A percentile compares a stretch with the other conserved stretches of the same genome.
phyloP scores from a whole-genome alignment of 2,329 filamentous ascomycete species.

The Paracoccidioides lutzii region DNA sequence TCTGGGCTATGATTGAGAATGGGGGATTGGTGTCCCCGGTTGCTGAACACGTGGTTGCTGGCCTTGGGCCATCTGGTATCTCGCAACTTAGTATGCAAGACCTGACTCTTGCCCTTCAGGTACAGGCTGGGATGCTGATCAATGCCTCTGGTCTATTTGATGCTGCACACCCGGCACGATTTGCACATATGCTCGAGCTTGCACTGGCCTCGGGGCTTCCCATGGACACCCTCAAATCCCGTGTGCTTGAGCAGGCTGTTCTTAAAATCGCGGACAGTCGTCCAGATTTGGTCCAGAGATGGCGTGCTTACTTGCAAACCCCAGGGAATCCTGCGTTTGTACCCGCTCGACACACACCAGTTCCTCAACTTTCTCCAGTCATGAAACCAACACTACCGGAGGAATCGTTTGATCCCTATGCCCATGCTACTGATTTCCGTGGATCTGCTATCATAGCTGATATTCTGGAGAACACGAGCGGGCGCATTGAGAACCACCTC shows the following conservation, averaged over 20 bases:
- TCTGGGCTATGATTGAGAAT: slow-evolving; percentile 55
- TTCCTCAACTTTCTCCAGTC: slow-evolving; percentile 37
- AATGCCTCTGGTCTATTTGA: slow-evolving; percentile 35
- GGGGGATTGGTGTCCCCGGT: slow-evolving; percentile 48
- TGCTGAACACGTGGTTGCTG: slow-evolving; percentile 47
- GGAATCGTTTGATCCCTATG: slow-evolving; percentile 84
- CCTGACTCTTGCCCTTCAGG: slow-evolving; percentile 48
- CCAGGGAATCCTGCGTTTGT: slow-evolving; percentile 33
- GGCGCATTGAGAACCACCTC: slow-evolving; percentile 58
- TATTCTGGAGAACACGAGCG: slow-evolving; percentile 67
- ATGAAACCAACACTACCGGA: slow-evolving; percentile 52
- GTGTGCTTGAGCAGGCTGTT: slow-evolving; percentile 46
- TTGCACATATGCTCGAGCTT: slow-evolving; percentile 49
- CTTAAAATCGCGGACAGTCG: slow-evolving; percentile 37
- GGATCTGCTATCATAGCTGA: slow-evolving; percentile 85
- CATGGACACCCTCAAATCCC: slow-evolving; percentile 43
- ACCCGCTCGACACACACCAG: slow-evolving; percentile 28
- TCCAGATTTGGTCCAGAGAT: slow-evolving; percentile 39
- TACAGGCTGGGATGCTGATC: slow-evolving; percentile 41
- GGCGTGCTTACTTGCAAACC: slow-evolving; percentile 41
- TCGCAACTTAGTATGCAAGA: slow-evolving; percentile 39
- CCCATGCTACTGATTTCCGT: slow-evolving; percentile 80
- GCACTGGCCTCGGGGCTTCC: slow-evolving; percentile 41
- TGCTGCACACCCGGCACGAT: slow-evolving; percentile 46
- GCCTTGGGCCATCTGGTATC: slow-evolving; percentile 47